phyloP scores from a whole-genome alignment of 495 filamentous ascomycete genomes.

The Aspergillus sclerotiicarbonarius region DNA sequence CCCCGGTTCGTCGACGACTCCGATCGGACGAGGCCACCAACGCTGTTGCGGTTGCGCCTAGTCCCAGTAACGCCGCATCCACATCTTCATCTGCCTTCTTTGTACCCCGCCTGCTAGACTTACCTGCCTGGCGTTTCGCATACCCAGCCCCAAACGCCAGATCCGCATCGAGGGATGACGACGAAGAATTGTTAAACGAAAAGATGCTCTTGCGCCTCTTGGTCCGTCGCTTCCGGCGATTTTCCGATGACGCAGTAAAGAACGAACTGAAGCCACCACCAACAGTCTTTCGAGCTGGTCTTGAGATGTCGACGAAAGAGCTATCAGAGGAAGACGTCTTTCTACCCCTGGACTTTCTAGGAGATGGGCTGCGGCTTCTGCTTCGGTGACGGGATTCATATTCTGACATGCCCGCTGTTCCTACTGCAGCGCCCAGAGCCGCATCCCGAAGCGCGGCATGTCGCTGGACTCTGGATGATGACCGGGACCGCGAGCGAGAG shows the following conservation, averaged over 20 bases:
- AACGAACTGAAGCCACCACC: conserved; percentile 39
- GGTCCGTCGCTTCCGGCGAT: conserved; percentile 40
- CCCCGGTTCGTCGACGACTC: conserved; percentile 32
- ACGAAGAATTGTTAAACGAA: conserved; percentile 58
- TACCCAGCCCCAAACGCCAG: conserved; percentile 48
- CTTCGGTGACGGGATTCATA: conserved; percentile 27
- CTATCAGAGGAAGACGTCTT: conserved; percentile 39
- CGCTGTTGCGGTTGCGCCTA: conserved; percentile 57
- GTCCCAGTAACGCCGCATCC: conserved; percentile 53
- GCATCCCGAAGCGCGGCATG: conserved; percentile 42
- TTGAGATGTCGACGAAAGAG: conserved; percentile 34
- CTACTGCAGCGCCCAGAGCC: conserved; percentile 48
- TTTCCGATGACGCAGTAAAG: conserved; percentile 50
- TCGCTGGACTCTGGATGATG: conserved; percentile 37
- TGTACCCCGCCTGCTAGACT: conserved; percentile 28
- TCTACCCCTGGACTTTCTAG: conserved; percentile 26
- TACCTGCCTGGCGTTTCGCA: conserved; percentile 30
- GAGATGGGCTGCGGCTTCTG: conserved; percentile 32
- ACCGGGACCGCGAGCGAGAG: conserved; percentile 47
- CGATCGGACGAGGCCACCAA: conserved; percentile 44
- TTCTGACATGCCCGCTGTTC: conserved; percentile 36
- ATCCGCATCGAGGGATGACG: conserved; percentile 56
- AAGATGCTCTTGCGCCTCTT: conserved; percentile 56
- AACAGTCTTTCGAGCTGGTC: conserved; percentile 27
- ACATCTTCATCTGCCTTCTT: conserved; percentile 47